Evolutionary conservation across 2,329 filamentous ascomycete genomes (phyloP), one percentile per base, ranked within the genome.

Genomic region (Bipolaris oryzae): DNA sequence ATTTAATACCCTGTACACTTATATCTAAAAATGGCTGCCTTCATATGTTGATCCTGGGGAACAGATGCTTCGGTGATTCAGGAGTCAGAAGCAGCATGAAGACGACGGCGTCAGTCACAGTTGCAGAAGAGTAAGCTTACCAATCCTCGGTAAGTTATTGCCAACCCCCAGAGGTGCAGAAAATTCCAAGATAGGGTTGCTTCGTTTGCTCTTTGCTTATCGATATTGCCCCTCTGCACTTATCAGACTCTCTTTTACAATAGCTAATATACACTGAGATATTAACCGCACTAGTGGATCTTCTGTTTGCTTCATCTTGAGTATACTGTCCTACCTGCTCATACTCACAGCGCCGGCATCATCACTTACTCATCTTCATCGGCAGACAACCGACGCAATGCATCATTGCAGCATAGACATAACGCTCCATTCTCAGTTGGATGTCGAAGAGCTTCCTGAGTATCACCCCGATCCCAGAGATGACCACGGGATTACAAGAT

Each of bases 401-500:
- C 67, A 53, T 3, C 72, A 70, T 42, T 74, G 75, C 23, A 76
- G 74, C 55, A 78, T 81, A 57, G 72, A 63, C 21, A 57, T 81
- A 35, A 64, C 68, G 15, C 69, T 81, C 6, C 71, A 76, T 45
- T 79, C 78, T 6, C 78, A 79, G 45, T 77, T 76, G 64, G 77
- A 77, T 53, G 71, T 77, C 18, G 63, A 70, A 28, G 65, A 61
- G 0, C 59, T 80, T 10, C 76, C 78, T 4, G 78, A 80, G 43
- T 78, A 74, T 53, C 50, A 61, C 33, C 71, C 74, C 2, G 39
- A 43, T 28, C 57, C 61, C 16, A 60, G 53, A 45, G 62, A 61
- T n/a, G 55, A 58, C 9, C 61, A 45, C 2, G 57, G 59, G 31
- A 58, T 57, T 7, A 16, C 35, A 4, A 53, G 38, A 21, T 51